Percentiles rank a stretch among this genome's conserved stretches.
These are phyloP conservation scores for Rhizopogon vesiculosus DNA, from an alignment of 768 basidiomycete genomes.

Conservation along the genomic window DNA sequence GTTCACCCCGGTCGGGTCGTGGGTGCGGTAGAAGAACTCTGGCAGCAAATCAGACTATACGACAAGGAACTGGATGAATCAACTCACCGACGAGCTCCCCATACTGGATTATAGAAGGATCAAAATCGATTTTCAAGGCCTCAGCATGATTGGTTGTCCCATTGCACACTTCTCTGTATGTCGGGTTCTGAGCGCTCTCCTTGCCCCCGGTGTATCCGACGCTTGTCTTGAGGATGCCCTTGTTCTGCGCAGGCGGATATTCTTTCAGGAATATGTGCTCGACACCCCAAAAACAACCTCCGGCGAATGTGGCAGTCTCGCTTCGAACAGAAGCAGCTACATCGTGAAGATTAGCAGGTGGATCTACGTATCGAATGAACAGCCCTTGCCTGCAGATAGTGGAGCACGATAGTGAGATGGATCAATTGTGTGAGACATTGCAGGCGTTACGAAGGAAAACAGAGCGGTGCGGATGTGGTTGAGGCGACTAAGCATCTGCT, in stretches of 20 bases:
- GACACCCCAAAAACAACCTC: slow-evolving; percentile 83
- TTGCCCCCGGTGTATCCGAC: slow-evolving; percentile 83
- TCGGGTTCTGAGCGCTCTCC: slow-evolving; percentile 46
- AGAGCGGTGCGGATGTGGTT: slow-evolving; percentile 17
- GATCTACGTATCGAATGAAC: slow-evolving; percentile 3
- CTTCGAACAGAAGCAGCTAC: slow-evolving; percentile 6
- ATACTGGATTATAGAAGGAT: slow-evolving; percentile 72
- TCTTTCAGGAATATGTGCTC: slow-evolving; percentile 83
- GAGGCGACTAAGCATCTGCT: slow-evolving; percentile 20
- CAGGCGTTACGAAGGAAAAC: slow-evolving; percentile 16
- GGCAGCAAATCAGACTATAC: neutral
- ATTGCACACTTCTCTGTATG: slow-evolving; percentile 71
- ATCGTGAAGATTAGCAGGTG: neutral
- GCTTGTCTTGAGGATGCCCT: slow-evolving; percentile 67
- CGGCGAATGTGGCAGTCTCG: slow-evolving; percentile 43
- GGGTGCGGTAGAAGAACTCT: slow-evolving; percentile 95
- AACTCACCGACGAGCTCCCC: slow-evolving; percentile 80
- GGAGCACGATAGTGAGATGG: slow-evolving; percentile 33
- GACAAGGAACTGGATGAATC: neutral
- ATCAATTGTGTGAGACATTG: slow-evolving; percentile 24
- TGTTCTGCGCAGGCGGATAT: slow-evolving; percentile 64
- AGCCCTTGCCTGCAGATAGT: slow-evolving; percentile 28
- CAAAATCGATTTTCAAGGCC: slow-evolving; percentile 81
- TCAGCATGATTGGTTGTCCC: slow-evolving; percentile 89
- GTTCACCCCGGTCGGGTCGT: slow-evolving; percentile 85